Evolutionary conservation across 768 basidiomycete genomes (phyloP).

Genomic region (Mycena rebaudengoi): DNA sequence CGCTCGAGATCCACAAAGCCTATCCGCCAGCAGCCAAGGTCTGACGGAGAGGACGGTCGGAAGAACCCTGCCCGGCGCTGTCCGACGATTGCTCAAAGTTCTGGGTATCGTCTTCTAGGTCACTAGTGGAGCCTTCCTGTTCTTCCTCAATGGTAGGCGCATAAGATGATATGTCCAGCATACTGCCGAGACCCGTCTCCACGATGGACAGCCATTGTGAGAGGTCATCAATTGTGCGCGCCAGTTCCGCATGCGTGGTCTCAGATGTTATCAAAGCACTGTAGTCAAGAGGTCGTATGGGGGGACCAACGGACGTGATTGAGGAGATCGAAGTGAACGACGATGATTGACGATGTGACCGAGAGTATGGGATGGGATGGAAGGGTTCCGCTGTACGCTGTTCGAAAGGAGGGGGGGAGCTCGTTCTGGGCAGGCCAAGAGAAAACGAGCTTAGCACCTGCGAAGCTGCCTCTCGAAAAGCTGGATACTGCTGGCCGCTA

Average conservation of each 20-base stretch:
- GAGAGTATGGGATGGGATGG: conserved; percentile 20
- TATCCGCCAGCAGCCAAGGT: conserved; percentile 10
- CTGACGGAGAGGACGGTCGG: conserved; percentile 15
- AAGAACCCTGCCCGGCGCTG: conserved; percentile 9
- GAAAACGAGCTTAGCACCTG: conserved; percentile 39
- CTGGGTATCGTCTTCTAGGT: conserved; percentile 22
- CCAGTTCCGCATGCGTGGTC: conserved; percentile 73
- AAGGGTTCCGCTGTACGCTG: conserved; percentile 29
- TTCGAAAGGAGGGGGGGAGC: conserved; percentile 41
- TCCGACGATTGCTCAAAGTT: conserved; percentile 20
- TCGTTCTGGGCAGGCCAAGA: conserved; percentile 45
- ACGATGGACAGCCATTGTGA: conserved; percentile 79
- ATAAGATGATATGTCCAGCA: conserved; percentile 62
- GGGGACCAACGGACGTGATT: conserved; percentile 46
- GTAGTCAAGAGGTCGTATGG: conserved; percentile 77
- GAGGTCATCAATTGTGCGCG: conserved; percentile 77
- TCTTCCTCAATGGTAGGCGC: conserved; percentile 72
- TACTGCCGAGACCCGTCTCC: conserved; percentile 72
- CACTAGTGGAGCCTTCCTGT: conserved; percentile 48
- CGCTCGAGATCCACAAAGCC: no score
- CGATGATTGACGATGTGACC: conserved; percentile 34
- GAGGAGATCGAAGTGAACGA: conserved; percentile 44
- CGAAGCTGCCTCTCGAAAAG: conserved; percentile 32
- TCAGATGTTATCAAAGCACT: conserved; percentile 59
- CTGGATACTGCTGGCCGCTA: conserved; percentile 22